phyloP scores from a whole-genome alignment of 768 basidiomycete genomes.

The Epithele typhae region DNA sequence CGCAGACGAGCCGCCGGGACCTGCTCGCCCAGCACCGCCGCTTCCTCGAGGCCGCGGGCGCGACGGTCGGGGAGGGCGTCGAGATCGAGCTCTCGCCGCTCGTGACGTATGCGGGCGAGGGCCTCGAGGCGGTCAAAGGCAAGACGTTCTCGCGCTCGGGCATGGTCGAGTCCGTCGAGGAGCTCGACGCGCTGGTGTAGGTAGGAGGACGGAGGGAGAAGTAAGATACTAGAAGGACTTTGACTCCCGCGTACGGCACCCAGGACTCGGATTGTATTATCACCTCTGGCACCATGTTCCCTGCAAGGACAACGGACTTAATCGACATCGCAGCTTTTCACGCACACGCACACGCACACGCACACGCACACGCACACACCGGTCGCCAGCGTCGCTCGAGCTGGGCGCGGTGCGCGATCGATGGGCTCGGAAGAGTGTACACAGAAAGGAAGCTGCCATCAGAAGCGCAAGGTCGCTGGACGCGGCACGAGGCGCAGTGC shows the following conservation, averaged over 20 bases:
- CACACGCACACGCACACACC: too few relatives aligned
- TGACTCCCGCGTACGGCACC: too few relatives aligned
- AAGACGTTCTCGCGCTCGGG: constrained; percentile 77
- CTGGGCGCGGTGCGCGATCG: too few relatives aligned
- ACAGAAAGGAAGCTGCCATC: not conserved
- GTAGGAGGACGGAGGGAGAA: not conserved
- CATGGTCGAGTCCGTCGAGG: constrained; percentile 56
- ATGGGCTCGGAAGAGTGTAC: too few relatives aligned
- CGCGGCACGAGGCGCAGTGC: constrained; percentile 3
- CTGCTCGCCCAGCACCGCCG: constrained; percentile 82
- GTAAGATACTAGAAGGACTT: too few relatives aligned
- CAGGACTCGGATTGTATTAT: constrained; percentile 14
- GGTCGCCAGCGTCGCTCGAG: too few relatives aligned
- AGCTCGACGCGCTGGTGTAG: constrained; percentile 66
- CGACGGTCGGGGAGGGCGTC: constrained; percentile 60
- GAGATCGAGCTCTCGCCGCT: constrained; percentile 90
- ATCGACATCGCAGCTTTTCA: too few relatives aligned
- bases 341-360: too few relatives aligned
- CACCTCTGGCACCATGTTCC: too few relatives aligned
- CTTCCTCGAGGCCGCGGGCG: constrained; percentile 80
- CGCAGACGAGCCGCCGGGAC: constrained; percentile 86
- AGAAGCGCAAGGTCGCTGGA: constrained; percentile 4
- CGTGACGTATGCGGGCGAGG: constrained; percentile 91
- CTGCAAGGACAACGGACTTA: too few relatives aligned
- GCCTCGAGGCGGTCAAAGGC: constrained; percentile 73